A percentile compares a stretch with the other conserved stretches of the same genome.
phyloP scores from a whole-genome alignment of 2,329 filamentous ascomycete genomes.

The Fusarium foetens region DNA sequence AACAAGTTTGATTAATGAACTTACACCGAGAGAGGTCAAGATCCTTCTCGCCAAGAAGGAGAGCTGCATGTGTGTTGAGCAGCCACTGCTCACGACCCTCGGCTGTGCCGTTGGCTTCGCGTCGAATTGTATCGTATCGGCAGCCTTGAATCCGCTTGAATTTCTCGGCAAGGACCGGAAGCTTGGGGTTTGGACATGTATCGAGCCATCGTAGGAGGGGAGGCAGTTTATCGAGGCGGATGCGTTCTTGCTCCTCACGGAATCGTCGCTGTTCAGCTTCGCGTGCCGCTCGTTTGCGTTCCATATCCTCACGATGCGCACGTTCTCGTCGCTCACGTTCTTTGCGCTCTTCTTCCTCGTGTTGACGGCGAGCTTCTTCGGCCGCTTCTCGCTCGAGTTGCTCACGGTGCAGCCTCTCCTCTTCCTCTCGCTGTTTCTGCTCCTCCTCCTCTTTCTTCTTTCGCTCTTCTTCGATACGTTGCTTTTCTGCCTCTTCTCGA shows the following conservation, averaged over 20 bases:
- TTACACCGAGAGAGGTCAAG: slow-evolving; percentile 68
- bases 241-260: slow-evolving; percentile 65
- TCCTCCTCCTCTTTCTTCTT: slow-evolving; percentile 53
- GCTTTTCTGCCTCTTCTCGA: slow-evolving; percentile 53
- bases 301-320: slow-evolving; percentile 57
- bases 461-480: slow-evolving; percentile 53
- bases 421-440: slow-evolving; percentile 55
- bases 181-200: slow-evolving; percentile 61
- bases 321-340: slow-evolving; percentile 61
- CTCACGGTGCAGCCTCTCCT: slow-evolving; percentile 58
- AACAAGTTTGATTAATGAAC: slow-evolving; percentile 43
- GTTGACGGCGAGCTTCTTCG: slow-evolving; percentile 60
- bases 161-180: slow-evolving; percentile 60
- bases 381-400: slow-evolving; percentile 60
- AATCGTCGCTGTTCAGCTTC: slow-evolving; percentile 63
- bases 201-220: slow-evolving; percentile 71
- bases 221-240: slow-evolving; percentile 66
- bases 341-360: slow-evolving; percentile 63
- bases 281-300: slow-evolving; percentile 60
- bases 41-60: slow-evolving; percentile 73
- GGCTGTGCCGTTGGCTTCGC: slow-evolving; percentile 61
- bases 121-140: slow-evolving; percentile 71
- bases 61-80: slow-evolving; percentile 71
- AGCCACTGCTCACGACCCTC: slow-evolving; percentile 74
- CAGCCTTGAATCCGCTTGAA: slow-evolving; percentile 69